A percentile compares a stretch with the other conserved stretches of the same genome.
Evolutionary conservation across 805 yeast genomes (phyloP).

Genomic region (Nakazawaea wickerhamii): DNA sequence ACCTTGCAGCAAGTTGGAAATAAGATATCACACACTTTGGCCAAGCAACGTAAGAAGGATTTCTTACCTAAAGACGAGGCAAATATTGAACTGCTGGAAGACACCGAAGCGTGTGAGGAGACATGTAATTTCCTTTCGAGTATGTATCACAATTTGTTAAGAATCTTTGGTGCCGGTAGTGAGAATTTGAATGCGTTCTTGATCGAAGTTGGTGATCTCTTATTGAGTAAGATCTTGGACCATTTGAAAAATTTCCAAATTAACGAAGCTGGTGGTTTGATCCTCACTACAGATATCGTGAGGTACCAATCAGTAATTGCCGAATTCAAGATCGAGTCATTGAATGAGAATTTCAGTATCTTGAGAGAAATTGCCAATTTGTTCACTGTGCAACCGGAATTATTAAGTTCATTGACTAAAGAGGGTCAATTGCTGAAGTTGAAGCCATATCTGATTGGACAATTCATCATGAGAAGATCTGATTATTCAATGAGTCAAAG

Average conservation of each 20-base stretch:
- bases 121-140: constrained; percentile 49
- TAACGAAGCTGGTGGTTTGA: constrained; percentile 76
- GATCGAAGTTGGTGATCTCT: constrained; percentile 49
- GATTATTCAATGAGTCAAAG: constrained; percentile 58
- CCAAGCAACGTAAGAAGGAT: constrained; percentile 74
- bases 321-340: constrained; percentile 56
- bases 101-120: constrained; percentile 67
- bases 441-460: constrained; percentile 56
- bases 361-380: constrained; percentile 79
- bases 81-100: constrained; percentile 30
- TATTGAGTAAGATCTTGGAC: constrained; percentile 53
- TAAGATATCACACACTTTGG: constrained; percentile 43
- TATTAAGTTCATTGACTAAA: constrained; percentile 68
- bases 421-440: constrained; percentile 74
- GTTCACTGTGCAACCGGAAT: constrained; percentile 78
- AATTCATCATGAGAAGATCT: constrained; percentile 61
- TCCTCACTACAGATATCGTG: constrained; percentile 76
- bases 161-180: constrained; percentile 20
- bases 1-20: constrained; percentile 47
- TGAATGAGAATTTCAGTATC: constrained; percentile 60
- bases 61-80: constrained; percentile 40
- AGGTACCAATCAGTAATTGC: constrained; percentile 67
- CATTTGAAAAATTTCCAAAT: constrained; percentile 76
- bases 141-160: constrained; percentile 15
- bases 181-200: constrained; percentile 47